phyloP scores from a whole-genome alignment of 2,329 filamentous ascomycete species.

The Biscogniauxia mediterranea region DNA sequence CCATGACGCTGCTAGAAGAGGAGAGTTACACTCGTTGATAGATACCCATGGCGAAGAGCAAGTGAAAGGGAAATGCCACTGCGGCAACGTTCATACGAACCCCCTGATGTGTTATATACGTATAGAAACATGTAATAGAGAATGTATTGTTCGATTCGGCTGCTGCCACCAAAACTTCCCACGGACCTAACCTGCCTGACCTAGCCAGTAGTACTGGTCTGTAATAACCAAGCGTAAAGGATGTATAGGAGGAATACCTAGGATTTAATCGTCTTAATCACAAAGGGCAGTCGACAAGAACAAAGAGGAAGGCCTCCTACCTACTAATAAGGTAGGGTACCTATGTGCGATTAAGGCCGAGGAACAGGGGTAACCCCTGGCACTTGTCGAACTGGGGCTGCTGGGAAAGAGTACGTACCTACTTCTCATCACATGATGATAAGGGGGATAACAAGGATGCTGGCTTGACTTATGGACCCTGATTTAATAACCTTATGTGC shows the following conservation, averaged over 20 bases:
- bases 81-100: constrained; percentile 3
- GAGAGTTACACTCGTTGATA: background rate
- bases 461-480: constrained; percentile 5
- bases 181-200: background rate
- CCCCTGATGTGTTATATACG: constrained; percentile 22
- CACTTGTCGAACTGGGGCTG: constrained; percentile 9
- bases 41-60: constrained; percentile 5
- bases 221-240: background rate
- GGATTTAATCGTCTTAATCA: background rate
- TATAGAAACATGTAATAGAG: constrained; percentile 29
- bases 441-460: constrained; percentile 12
- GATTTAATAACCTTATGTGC: constrained; percentile 3
- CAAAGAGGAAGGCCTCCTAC: background rate
- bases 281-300: background rate
- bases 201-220: background rate
- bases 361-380: background rate
- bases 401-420: constrained; percentile 12
- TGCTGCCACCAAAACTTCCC: constrained; percentile 4
- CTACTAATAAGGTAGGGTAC: background rate
- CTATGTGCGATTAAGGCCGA: background rate
- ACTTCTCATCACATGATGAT: constrained; percentile 20
- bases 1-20: background rate
- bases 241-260: background rate
- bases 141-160: constrained; percentile 28
- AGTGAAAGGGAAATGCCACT: constrained; percentile 6